These are phyloP conservation scores for Quillaja saponaria DNA, from an alignment of 306 rosid species.

Conservation along the genomic window DNA sequence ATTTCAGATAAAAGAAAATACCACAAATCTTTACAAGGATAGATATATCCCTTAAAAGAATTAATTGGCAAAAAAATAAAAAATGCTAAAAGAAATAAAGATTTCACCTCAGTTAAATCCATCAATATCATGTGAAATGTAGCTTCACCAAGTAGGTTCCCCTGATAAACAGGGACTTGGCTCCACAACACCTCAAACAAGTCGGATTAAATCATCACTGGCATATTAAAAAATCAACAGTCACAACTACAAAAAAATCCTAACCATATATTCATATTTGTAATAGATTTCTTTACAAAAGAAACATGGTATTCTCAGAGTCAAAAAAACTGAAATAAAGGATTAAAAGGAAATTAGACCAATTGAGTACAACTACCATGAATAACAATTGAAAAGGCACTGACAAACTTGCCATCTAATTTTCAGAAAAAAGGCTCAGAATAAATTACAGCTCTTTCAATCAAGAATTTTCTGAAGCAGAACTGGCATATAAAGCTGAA, in stretches of 20 bases:
- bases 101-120: constrained; percentile 50
- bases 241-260: too few relatives aligned
- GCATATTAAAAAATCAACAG: not conserved
- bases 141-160: constrained; percentile 80
- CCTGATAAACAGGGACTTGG: constrained; percentile 66
- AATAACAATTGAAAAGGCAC: too few relatives aligned
- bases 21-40: too few relatives aligned
- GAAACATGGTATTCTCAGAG: not conserved
- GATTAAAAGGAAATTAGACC: too few relatives aligned
- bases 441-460: constrained; percentile 66
- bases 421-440: constrained; percentile 89
- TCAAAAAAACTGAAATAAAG: too few relatives aligned
- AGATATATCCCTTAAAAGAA: not conserved
- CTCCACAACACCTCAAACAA: constrained; percentile 53
- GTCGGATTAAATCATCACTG: constrained; percentile 50
- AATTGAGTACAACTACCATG: too few relatives aligned
- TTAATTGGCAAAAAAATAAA: not conserved
- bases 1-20: not conserved
- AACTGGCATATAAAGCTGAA: constrained; percentile 93
- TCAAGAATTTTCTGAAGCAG: constrained; percentile 90
- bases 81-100: too few relatives aligned
- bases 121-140: constrained; percentile 42
- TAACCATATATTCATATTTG: too few relatives aligned
- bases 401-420: too few relatives aligned
- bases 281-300: too few relatives aligned